phyloP scores from a whole-genome alignment of 805 yeast genomes.

The Yarrowia bubula region DNA sequence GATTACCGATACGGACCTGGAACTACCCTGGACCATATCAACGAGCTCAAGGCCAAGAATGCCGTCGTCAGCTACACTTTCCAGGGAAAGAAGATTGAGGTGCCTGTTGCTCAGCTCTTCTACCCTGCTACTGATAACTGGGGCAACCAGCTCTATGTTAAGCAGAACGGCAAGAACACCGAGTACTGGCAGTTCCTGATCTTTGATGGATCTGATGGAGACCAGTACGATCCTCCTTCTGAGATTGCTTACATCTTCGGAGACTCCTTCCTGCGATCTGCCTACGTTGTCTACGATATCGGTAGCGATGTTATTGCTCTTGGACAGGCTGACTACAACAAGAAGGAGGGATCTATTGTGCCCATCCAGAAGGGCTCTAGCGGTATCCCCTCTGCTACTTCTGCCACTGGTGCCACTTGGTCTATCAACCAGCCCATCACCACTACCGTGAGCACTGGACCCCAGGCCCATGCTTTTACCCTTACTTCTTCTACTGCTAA shows the following conservation, averaged over 20 bases:
- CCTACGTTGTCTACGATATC: conserved; percentile 64
- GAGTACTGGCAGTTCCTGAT: background rate
- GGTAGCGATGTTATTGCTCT: conserved; percentile 55
- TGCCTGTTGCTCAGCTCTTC: background rate
- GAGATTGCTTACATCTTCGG: conserved; percentile 44
- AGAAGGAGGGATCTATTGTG: background rate
- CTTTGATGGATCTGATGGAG: background rate
- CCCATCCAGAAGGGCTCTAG: background rate
- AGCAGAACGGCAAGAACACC: background rate
- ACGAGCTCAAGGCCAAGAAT: background rate
- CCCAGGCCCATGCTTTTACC: background rate
- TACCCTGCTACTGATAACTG: background rate
- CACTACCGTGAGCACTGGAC: background rate
- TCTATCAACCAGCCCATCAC: background rate
- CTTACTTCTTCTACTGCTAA: background rate
- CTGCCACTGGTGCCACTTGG: background rate
- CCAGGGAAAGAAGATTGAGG: conserved; percentile 1
- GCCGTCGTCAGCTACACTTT: conserved; percentile 5
- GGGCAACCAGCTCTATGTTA: background rate
- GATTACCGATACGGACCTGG: background rate
- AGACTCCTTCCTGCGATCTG: conserved; percentile 58
- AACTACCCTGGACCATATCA: background rate
- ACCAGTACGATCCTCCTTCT: background rate
- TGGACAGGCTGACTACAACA: conserved; percentile 47
- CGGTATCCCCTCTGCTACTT: conserved; percentile 1